phyloP scores from a whole-genome alignment of 352 stramenopile species.

The Pythium dissimile region DNA sequence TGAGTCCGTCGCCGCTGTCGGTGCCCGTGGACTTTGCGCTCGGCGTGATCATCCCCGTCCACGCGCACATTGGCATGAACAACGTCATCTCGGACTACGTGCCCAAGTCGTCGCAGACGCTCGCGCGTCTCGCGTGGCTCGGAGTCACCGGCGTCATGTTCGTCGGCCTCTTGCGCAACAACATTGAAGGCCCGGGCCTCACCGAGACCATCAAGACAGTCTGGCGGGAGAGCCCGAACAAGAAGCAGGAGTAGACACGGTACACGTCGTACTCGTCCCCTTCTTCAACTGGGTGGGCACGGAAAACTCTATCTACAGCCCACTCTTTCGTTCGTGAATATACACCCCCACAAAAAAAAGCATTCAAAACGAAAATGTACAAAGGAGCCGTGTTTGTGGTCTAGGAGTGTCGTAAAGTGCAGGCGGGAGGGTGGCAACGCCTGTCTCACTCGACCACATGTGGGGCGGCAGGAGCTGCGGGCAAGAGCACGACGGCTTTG shows the following conservation, averaged over 20 bases:
- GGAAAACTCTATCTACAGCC: no score
- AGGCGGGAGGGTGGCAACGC: no score
- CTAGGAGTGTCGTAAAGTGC: no score
- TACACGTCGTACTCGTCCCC: neutral
- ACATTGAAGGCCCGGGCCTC: constrained; percentile 78
- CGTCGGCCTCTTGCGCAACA: constrained; percentile 80
- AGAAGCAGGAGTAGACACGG: constrained; percentile 41
- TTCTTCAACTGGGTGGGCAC: no score
- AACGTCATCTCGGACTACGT: constrained; percentile 94
- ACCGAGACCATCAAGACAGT: constrained; percentile 87
- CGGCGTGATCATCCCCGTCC: constrained; percentile 80
- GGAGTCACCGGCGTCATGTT: constrained; percentile 77
- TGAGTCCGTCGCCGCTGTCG: constrained; percentile 70
- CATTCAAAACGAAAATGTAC: no score
- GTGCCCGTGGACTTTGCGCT: constrained; percentile 79
- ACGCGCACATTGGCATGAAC: constrained; percentile 94
- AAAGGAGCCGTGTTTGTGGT: no score
- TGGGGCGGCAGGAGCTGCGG: constrained; percentile 13
- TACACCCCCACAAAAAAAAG: constrained; percentile 1
- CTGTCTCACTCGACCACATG: no score
- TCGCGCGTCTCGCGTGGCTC: constrained; percentile 63
- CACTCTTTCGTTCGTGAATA: neutral
- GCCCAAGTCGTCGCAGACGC: constrained; percentile 66
- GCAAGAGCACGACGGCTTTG: constrained; percentile 61
- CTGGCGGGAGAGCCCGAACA: constrained; percentile 75